Evolutionary conservation across 225 moss, liverwort and hornwort genomes (phyloP).

Genomic region (Sphagnum tenellum): DNA sequence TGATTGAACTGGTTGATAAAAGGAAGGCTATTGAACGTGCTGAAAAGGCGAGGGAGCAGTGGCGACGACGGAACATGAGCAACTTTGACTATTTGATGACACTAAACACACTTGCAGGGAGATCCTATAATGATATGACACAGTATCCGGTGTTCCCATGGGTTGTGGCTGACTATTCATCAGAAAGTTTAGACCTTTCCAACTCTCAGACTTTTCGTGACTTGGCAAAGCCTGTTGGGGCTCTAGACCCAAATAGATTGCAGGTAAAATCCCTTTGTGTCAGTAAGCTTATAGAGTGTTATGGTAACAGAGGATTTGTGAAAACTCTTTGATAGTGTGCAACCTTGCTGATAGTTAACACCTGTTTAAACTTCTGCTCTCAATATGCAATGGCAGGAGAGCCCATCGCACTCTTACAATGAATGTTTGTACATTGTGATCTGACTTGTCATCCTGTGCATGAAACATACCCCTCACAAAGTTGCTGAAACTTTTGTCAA

Average conservation of each 20-base stretch:
- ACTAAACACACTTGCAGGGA: constrained; percentile 62
- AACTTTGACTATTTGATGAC: constrained; percentile 69
- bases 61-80: constrained; percentile 71
- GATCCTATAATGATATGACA: constrained; percentile 72
- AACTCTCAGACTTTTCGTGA: constrained; percentile 50
- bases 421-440: no score
- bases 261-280: constrained; percentile 25
- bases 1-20: constrained; percentile 52
- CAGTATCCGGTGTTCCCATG: constrained; percentile 81
- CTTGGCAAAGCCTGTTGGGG: constrained; percentile 75
- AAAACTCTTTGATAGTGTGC: no score
- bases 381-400: no score
- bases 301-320: no score
- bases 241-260: constrained; percentile 55
- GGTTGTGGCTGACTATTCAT: constrained; percentile 65
- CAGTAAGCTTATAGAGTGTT: no score
- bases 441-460: no score
- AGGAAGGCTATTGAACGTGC: constrained; percentile 55
- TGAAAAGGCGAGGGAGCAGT: constrained; percentile 61
- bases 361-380: no score
- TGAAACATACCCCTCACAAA: no score
- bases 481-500: no score
- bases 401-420: no score
- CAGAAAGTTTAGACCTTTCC: constrained; percentile 56
- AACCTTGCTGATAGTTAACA: no score